Evolutionary conservation across 1,284 basidiomycete genomes (phyloP).

Genomic region (Serendipita sp.): DNA sequence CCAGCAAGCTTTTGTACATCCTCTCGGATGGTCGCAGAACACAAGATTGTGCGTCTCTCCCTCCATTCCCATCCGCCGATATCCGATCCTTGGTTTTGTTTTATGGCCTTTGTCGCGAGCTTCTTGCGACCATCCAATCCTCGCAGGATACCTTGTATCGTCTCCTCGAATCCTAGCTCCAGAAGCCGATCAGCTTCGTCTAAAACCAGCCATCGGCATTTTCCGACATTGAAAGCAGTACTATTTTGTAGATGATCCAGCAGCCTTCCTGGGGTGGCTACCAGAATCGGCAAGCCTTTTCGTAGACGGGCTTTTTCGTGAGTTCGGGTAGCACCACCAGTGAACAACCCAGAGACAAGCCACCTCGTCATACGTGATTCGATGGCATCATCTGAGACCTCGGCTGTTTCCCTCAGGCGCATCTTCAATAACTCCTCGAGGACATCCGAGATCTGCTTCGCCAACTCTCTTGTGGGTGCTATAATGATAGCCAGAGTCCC

Average conservation of each 20-base stretch:
- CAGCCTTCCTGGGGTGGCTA: conserved; percentile 55
- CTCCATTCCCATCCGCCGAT: conserved; percentile 82
- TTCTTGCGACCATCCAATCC: conserved; percentile 68
- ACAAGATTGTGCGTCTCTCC: conserved; percentile 72
- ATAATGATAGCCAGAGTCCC: conserved; percentile 93
- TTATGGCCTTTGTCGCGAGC: conserved; percentile 56
- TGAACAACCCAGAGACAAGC: conserved; percentile 87
- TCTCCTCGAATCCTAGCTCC: conserved; percentile 55
- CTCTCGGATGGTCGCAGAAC: conserved; percentile 92
- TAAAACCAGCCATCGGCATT: conserved; percentile 89
- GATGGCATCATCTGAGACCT: conserved; percentile 25
- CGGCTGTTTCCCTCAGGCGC: conserved; percentile 49
- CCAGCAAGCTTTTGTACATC: conserved; percentile 91
- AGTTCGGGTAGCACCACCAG: conserved; percentile 58
- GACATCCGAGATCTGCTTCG: conserved; percentile 79
- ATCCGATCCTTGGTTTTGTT: conserved; percentile 55
- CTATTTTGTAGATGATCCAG: conserved; percentile 75
- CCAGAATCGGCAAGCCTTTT: conserved; percentile 60
- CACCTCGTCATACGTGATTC: conserved; percentile 63
- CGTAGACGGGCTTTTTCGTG: conserved; percentile 63
- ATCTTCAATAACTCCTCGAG: conserved; percentile 54
- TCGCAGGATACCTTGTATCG: conserved; percentile 68
- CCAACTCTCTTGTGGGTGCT: conserved; percentile 87
- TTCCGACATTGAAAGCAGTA: conserved; percentile 77
- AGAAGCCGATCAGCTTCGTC: conserved; percentile 91